Percentiles rank a stretch among this genome's conserved stretches.
phyloP scores from a whole-genome alignment of 2,329 filamentous ascomycete species.

The Aspergillus hiratsukae region DNA sequence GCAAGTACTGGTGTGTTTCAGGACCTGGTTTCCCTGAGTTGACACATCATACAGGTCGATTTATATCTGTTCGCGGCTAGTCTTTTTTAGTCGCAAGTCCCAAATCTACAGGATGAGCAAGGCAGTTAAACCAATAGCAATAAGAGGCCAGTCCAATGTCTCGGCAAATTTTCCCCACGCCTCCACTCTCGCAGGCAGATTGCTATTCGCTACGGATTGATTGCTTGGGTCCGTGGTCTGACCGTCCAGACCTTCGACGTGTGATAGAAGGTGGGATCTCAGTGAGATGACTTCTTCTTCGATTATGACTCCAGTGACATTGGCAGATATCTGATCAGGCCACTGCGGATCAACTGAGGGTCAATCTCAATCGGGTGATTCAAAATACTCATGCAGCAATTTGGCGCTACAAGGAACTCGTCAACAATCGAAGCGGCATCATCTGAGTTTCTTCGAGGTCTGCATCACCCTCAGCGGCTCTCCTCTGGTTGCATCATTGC shows the following conservation, averaged over 20 bases:
- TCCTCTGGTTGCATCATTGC: neutral
- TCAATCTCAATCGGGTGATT: neutral
- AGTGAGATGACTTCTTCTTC: neutral
- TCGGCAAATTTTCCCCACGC: constrained; percentile 13
- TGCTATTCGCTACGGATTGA: constrained; percentile 3
- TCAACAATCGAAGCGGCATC: neutral
- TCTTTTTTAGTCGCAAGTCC: neutral
- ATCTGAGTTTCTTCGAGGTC: neutral
- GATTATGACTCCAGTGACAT: neutral
- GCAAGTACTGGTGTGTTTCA: neutral
- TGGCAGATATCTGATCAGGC: neutral
- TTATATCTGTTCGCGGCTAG: neutral
- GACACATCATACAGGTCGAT: neutral
- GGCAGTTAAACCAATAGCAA: neutral
- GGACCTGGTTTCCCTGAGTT: neutral
- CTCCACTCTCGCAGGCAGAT: constrained; percentile 11
- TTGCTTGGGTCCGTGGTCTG: constrained; percentile 7
- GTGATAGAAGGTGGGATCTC: neutral
- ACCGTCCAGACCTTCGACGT: constrained; percentile 4
- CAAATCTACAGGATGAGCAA: neutral
- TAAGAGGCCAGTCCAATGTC: neutral
- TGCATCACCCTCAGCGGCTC: neutral
- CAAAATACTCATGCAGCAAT: neutral
- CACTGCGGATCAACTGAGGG: neutral
- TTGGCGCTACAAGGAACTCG: neutral